Base-by-base conservation (phyloP, 352 stramenopile species). In the Blastocystis sp. region DNA sequence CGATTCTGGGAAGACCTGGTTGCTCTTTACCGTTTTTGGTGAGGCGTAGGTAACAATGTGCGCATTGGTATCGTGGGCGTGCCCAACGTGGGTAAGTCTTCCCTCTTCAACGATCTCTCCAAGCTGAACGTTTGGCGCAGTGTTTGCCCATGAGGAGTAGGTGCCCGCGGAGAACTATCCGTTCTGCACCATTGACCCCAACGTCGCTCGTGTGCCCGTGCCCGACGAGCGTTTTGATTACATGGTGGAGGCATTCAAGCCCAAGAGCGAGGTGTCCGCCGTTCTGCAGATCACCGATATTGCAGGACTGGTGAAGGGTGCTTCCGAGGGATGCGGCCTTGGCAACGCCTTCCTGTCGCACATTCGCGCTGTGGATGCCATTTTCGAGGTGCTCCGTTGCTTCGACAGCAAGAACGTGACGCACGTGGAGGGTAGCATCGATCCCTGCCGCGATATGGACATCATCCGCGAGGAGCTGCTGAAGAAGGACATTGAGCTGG, bases 341-440 rank as follows among this genome's bases (percentile, higher is more conserved):
- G 97, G 97, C 28, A 99, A 99, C 91, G 95, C 95, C 34, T 99
- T 99, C 92, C 92, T 99, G 90, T 98, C 94, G 81, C 96, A 99
- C 91, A 99, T 99, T 92, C 93, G 96, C 71, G 96, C 96, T 21
- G 95, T 98, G 65, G 97, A 99, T 92, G 97, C 96, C 79, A 97
- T 98, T 90, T 98, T 96, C 91, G 95, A 98, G 91, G 95, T 99
- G 91, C 93, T 98, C 62, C 94, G 97, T 87, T 96, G 93, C 40
- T 99, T 99, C 91, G 96, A 99, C 89, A 96, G 92, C 91, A 94
- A 94, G 52, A 96, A 99, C 79, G 95, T 99, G 77, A 98, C 97
- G 40, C 97, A 99, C 93, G 97, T 99, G 9, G 97, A 99, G 91
- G 97, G 97, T 90, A 97, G 94, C 84, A 95, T 99, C 66, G 96